Evolutionary conservation across 345 rosid species (phyloP).

Genomic region (Bruguiera parviflora): DNA sequence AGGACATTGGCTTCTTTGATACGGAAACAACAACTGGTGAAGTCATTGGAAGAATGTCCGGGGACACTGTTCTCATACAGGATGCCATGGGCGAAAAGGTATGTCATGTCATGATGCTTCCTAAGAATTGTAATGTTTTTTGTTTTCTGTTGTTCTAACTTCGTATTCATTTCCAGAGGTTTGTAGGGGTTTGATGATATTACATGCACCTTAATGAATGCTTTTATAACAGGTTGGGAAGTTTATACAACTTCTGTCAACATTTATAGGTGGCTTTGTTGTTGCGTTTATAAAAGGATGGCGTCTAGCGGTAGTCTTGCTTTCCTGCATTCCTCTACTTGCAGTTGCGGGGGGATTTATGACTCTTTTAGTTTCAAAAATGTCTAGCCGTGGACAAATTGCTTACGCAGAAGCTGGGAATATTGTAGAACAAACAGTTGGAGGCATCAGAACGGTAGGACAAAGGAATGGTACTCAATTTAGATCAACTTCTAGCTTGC

Average conservation of each 20-base stretch:
- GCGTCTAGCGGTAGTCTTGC: conserved; percentile 50
- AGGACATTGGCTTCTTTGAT: conserved; percentile 79
- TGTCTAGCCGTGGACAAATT: conserved; percentile 69
- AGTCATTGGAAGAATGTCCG: conserved; percentile 87
- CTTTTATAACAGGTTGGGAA: conserved; percentile 61
- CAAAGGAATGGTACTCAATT: background rate
- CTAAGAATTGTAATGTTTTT: background rate
- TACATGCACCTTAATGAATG: background rate
- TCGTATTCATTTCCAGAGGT: background rate
- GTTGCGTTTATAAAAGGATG: conserved; percentile 63
- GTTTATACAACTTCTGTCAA: conserved; percentile 53
- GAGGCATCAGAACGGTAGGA: conserved; percentile 79
- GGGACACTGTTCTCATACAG: conserved; percentile 86
- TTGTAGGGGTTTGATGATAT: no score
- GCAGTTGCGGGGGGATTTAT: conserved; percentile 52
- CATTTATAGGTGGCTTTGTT: conserved; percentile 64
- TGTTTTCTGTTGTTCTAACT: background rate
- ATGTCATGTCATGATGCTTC: background rate
- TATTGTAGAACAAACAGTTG: conserved; percentile 80
- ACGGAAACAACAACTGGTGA: conserved; percentile 88
- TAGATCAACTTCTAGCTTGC: background rate
- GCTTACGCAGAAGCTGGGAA: conserved; percentile 88
- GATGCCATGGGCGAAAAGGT: conserved; percentile 97
- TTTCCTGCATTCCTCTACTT: conserved; percentile 57
- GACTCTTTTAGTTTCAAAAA: conserved; percentile 55